Conservation (phyloP, 176 grass and related monocot species). For the Elaeis guineensis region DNA sequence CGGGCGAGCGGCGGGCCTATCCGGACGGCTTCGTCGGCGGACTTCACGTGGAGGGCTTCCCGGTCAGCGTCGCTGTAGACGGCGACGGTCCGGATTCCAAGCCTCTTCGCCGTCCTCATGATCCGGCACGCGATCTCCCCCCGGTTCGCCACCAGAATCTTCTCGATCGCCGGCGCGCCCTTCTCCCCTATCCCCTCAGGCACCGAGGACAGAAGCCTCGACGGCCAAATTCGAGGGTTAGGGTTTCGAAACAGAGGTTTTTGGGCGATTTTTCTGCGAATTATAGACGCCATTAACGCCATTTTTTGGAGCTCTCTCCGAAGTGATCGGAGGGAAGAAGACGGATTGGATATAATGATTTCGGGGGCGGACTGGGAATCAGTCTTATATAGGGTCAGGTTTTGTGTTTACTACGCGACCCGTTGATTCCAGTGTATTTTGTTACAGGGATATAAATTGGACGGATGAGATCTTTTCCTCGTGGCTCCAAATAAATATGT, state of each 20-base stretch:
- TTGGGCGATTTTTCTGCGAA: conserved; percentile 11
- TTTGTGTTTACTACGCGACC: no score
- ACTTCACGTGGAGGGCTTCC: conserved; percentile 58
- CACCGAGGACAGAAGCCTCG: conserved; percentile 17
- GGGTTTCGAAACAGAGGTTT: background rate
- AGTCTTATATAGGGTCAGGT: no score
- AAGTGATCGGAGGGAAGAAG: background rate
- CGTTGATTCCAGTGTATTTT: no score
- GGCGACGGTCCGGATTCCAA: conserved; percentile 66
- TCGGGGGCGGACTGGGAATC: no score
- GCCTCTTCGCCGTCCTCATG: conserved; percentile 53
- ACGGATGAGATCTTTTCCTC: no score
- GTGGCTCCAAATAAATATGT: no score
- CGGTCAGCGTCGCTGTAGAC: conserved; percentile 93
- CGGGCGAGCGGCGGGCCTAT: conserved; percentile 60
- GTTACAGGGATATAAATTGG: no score
- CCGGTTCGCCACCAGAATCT: conserved; percentile 86
- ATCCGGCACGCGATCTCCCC: conserved; percentile 93
- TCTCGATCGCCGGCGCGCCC: conserved; percentile 32
- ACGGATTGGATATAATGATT: no score
- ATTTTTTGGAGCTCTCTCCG: background rate
- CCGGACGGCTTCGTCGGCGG: conserved; percentile 64
- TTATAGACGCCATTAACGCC: conserved; percentile 35
- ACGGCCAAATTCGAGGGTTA: background rate
- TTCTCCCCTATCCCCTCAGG: background rate